Conservation (phyloP, 2,329 filamentous ascomycete species). For the Aspergillus melleus region DNA sequence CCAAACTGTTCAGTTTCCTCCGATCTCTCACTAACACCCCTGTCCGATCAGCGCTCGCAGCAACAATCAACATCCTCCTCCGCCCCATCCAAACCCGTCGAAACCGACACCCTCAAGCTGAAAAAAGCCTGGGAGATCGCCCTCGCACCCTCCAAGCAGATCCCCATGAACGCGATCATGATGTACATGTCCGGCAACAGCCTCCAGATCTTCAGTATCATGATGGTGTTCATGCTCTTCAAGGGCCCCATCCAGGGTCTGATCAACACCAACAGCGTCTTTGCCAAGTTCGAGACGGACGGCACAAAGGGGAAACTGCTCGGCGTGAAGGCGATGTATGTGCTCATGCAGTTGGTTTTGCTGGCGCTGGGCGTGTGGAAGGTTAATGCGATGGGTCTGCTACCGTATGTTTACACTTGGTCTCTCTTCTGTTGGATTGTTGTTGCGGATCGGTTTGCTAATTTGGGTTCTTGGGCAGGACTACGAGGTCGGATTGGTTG, state of each 20-base stretch:
- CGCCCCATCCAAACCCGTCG: slow-evolving; percentile 56
- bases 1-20: neutral
- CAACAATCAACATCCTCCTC: slow-evolving; percentile 26
- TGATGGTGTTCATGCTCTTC: slow-evolving; percentile 99
- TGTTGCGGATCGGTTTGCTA: slow-evolving; percentile 1
- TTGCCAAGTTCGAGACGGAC: slow-evolving; percentile 85
- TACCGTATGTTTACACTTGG: slow-evolving; percentile 66
- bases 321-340: slow-evolving; percentile 82
- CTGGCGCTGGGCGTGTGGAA: slow-evolving; percentile 91
- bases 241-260: slow-evolving; percentile 90
- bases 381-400: slow-evolving; percentile 89
- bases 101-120: slow-evolving; percentile 93
- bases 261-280: slow-evolving; percentile 79
- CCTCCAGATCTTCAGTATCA: slow-evolving; percentile 98
- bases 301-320: slow-evolving; percentile 72
- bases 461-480: slow-evolving; percentile 53
- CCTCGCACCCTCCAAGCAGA: slow-evolving; percentile 84
- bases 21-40: neutral
- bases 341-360: slow-evolving; percentile 81
- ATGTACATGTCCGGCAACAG: slow-evolving; percentile 99
- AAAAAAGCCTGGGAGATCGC: slow-evolving; percentile 99
- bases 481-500: slow-evolving; percentile 94
- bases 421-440: neutral
- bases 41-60: neutral
- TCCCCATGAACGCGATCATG: slow-evolving; percentile 98